phyloP scores from a whole-genome alignment of 148 eudicot species.

The Rhododendron kiyosumense region DNA sequence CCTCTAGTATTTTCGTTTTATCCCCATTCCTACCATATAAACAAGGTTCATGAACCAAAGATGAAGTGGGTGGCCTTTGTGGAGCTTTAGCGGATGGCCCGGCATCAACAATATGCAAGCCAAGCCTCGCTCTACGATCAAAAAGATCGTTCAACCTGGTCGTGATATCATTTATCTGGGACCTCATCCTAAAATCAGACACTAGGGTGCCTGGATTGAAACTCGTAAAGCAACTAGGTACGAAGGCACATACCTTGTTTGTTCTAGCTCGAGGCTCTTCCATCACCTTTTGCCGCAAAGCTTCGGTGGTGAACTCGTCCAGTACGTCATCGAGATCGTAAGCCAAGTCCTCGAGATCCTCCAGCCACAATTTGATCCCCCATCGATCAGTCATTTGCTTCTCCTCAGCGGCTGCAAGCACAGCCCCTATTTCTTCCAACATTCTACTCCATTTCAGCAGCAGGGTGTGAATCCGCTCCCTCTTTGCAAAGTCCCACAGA shows the following conservation, averaged over 20 bases:
- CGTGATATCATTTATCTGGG: neutral
- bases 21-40: neutral
- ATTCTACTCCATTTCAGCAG: neutral
- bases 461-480: neutral
- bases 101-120: neutral
- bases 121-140: neutral
- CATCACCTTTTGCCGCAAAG: neutral
- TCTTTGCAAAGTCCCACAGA: neutral
- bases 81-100: neutral
- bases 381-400: neutral
- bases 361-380: neutral
- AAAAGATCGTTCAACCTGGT: neutral
- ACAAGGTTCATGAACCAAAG: neutral
- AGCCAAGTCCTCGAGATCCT: neutral
- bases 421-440: neutral
- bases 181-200: neutral
- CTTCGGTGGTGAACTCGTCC: neutral
- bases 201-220: neutral
- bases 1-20: constrained; percentile 3
- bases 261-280: neutral
- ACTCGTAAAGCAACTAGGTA: too few species aligned
- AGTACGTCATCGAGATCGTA: neutral
- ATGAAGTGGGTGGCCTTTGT: neutral
- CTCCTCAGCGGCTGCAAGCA: neutral
- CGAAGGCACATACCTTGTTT: neutral